Evolutionary conservation across 2,329 filamentous ascomycete genomes (phyloP).

Genomic region (Aspergillus aculeatinus): DNA sequence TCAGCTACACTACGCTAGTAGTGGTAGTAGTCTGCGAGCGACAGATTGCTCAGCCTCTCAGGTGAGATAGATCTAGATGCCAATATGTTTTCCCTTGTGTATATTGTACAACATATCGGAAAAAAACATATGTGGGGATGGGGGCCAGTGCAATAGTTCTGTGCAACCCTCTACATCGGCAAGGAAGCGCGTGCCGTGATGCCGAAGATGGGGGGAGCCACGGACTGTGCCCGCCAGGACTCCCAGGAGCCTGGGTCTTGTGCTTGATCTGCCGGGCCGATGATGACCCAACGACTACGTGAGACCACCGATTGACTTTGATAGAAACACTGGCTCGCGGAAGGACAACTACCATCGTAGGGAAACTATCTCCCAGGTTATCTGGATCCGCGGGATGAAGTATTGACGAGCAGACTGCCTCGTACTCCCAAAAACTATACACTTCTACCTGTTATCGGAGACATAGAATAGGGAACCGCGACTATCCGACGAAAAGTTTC

Average conservation of each 20-base stretch:
- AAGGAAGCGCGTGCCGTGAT: constrained; percentile 10
- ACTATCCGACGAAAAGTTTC: not conserved
- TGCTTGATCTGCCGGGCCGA: constrained; percentile 18
- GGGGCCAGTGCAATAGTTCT: not conserved
- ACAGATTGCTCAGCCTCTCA: no score
- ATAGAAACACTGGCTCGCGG: not conserved
- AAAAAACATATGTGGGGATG: no score
- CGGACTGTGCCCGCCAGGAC: no score
- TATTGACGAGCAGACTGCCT: not conserved
- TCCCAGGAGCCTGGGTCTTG: not conserved
- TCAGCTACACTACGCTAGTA: not conserved
- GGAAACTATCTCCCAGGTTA: not conserved
- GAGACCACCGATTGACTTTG: not conserved
- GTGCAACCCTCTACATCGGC: not conserved
- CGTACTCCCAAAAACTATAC: not conserved
- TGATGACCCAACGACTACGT: constrained; percentile 11
- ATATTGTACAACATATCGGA: no score
- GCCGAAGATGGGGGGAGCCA: constrained; percentile 4
- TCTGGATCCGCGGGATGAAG: not conserved
- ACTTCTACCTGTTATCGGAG: not conserved
- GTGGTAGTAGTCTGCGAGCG: no score
- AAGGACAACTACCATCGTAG: not conserved
- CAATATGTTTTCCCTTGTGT: no score
- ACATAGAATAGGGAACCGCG: not conserved
- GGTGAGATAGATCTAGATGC: no score